phyloP scores from a whole-genome alignment of 2,329 filamentous ascomycete genomes.

The Penicillium frequentans region DNA sequence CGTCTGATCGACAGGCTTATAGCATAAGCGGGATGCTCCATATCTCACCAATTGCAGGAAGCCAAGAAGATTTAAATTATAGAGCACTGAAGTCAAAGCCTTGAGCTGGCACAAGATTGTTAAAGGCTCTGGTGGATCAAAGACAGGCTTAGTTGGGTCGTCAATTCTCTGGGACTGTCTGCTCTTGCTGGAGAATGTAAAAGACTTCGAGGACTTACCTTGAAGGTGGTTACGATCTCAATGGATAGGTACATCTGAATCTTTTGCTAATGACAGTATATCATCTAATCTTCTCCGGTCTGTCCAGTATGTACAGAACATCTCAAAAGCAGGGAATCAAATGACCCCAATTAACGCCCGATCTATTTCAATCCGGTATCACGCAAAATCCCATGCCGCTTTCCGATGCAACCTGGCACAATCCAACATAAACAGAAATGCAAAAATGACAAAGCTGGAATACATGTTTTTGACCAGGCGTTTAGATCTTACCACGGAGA shows the following conservation, averaged over 20 bases:
- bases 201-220: not conserved
- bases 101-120: too few relatives aligned
- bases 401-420: not conserved
- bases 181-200: too few relatives aligned
- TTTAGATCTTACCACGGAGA: constrained; percentile 49
- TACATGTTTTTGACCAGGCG: not conserved
- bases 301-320: not conserved
- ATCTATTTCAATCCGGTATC: not conserved
- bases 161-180: too few relatives aligned
- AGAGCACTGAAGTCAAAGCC: too few relatives aligned
- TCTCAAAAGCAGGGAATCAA: not conserved
- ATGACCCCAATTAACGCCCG: not conserved
- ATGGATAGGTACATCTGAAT: not conserved
- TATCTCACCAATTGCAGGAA: too few relatives aligned
- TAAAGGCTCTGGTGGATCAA: too few relatives aligned
- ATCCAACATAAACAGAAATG: not conserved
- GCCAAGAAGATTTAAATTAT: too few relatives aligned
- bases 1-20: too few relatives aligned
- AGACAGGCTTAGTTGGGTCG: too few relatives aligned
- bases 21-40: too few relatives aligned
- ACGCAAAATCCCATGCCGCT: constrained; percentile 1
- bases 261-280: not conserved
- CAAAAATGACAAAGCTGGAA: not conserved
- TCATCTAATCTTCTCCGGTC: not conserved
- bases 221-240: not conserved